These are phyloP conservation scores for Trifolium fragiferum DNA, from an alignment of 306 rosid species.

Conservation along the genomic window DNA sequence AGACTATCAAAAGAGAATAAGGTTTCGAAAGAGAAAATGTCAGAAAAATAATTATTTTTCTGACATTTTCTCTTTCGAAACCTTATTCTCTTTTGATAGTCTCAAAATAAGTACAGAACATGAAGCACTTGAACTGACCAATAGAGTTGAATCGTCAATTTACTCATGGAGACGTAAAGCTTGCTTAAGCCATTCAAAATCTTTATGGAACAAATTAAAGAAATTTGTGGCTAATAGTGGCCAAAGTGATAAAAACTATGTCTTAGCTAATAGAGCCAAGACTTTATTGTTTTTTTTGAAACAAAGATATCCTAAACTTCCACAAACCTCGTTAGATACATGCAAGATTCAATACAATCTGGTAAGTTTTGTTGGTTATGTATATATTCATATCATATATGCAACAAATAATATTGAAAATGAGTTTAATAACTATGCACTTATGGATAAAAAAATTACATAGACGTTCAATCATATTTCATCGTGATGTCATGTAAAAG, in stretches of 20 bases:
- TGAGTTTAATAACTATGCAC: neutral
- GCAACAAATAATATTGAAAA: conserved; percentile 15
- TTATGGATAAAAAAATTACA: neutral
- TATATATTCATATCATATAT: conserved; percentile 12
- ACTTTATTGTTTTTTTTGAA: conserved; percentile 73
- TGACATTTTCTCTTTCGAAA: too few species aligned
- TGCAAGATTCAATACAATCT: conserved; percentile 88
- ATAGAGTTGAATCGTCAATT: conserved; percentile 88
- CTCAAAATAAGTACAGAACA: conserved; percentile 81
- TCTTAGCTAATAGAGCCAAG: conserved; percentile 86
- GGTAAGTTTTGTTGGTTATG: conserved; percentile 47
- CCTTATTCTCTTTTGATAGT: too few species aligned
- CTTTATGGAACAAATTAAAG: conserved; percentile 90
- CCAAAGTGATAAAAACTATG: conserved; percentile 67
- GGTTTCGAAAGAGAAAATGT: too few species aligned
- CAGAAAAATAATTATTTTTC: too few species aligned
- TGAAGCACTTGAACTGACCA: conserved; percentile 90
- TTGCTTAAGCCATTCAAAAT: conserved; percentile 77
- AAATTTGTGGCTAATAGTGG: conserved; percentile 74
- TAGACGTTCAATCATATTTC: too few species aligned
- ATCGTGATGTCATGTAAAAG: too few species aligned
- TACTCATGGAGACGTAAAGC: conserved; percentile 96
- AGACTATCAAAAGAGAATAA: conserved; percentile 72
- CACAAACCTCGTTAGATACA: conserved; percentile 90
- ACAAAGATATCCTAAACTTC: conserved; percentile 88